Evolutionary conservation across 2,329 filamentous ascomycete genomes (phyloP).

Genomic region (Cyphellophora europaea): DNA sequence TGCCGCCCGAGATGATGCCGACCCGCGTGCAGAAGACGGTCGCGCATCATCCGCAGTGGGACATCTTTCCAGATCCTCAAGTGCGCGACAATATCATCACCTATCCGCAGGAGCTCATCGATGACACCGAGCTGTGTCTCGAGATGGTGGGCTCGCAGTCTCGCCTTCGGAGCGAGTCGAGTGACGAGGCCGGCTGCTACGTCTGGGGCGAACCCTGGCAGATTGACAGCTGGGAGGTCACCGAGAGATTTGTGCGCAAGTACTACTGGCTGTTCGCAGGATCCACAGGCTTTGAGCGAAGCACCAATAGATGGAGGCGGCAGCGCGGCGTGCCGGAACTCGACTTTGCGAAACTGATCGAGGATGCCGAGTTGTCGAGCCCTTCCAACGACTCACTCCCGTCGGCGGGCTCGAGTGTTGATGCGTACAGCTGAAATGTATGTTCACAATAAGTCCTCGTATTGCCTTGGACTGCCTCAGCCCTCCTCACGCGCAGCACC

Average conservation of each 20-base stretch:
- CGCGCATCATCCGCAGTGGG: constrained; percentile 33
- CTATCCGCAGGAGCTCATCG: constrained; percentile 21
- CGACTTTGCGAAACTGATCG: constrained; percentile 7
- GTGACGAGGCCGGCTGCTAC: constrained; percentile 26
- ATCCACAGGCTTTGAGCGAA: constrained; percentile 5
- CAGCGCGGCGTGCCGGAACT: constrained; percentile 10
- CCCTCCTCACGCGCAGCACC: too few species aligned
- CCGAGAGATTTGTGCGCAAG: constrained; percentile 34
- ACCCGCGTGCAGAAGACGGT: constrained; percentile 28
- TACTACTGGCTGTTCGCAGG: constrained; percentile 24
- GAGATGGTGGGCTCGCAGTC: constrained; percentile 25
- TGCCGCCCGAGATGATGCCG: constrained; percentile 25
- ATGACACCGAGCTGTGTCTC: constrained; percentile 27
- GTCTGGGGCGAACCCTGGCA: constrained; percentile 43
- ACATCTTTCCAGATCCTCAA: constrained; percentile 27
- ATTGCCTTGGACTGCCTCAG: too few species aligned
- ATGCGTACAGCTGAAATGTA: too few species aligned
- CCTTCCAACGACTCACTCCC: too few species aligned
- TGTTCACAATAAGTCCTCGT: too few species aligned
- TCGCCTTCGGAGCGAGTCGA: neutral
- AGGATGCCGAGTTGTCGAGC: too few species aligned
- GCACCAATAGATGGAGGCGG: constrained; percentile 13
- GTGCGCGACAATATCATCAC: constrained; percentile 32
- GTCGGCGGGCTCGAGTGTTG: too few species aligned
- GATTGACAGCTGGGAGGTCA: constrained; percentile 38